phyloP scores from a whole-genome alignment of 2,329 filamentous ascomycete genomes.

The Diplodia intermedia region DNA sequence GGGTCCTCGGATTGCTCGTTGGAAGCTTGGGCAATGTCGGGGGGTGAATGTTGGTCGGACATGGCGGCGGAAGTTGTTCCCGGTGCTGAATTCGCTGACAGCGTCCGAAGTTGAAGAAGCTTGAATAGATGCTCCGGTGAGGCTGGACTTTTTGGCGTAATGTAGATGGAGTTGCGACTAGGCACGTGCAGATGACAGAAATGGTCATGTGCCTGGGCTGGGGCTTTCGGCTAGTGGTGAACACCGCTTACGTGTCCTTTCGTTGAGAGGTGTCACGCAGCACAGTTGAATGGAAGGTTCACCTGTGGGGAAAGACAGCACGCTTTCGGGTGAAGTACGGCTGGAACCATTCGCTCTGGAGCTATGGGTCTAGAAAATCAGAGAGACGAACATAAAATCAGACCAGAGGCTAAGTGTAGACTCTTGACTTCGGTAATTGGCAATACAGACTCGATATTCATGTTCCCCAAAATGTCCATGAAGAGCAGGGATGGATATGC shows the following conservation, averaged over 20 bases:
- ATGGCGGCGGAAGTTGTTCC: neutral
- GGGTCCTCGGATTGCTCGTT: neutral
- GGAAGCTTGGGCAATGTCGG: neutral
- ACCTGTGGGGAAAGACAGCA: too few relatives aligned
- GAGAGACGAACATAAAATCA: too few relatives aligned
- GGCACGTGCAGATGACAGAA: neutral
- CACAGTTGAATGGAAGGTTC: neutral
- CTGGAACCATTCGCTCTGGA: too few relatives aligned
- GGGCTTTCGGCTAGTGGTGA: too few relatives aligned
- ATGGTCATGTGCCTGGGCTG: neutral
- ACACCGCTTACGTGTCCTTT: neutral
- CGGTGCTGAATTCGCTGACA: neutral
- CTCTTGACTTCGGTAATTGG: too few relatives aligned
- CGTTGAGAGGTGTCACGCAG: neutral
- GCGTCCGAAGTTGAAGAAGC: neutral
- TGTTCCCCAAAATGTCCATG: neutral
- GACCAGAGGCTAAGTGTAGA: too few relatives aligned
- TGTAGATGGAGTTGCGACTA: neutral
- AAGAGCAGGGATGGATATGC: neutral
- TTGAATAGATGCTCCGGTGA: neutral
- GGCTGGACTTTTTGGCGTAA: too few relatives aligned
- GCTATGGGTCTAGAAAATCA: too few relatives aligned
- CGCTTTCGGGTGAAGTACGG: too few relatives aligned
- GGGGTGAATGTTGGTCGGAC: neutral
- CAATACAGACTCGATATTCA: too few relatives aligned